Conservation (phyloP, 208 protist genomes). For the Trypanosoma congolense region DNA sequence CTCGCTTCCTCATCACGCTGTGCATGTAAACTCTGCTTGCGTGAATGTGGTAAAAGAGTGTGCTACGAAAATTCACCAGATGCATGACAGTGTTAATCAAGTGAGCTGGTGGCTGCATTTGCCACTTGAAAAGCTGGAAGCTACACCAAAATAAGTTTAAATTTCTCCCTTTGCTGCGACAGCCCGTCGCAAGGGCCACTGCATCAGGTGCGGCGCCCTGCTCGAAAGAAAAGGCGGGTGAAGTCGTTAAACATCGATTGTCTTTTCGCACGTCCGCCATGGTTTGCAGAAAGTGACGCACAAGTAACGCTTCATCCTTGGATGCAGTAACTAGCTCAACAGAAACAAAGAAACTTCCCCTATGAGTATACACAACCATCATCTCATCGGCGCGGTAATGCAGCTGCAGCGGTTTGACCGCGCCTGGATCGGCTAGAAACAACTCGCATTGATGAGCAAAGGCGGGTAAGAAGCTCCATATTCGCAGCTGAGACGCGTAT, state of each 20-base stretch:
- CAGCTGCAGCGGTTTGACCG: conserved; percentile 14
- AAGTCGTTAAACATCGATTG: conserved; percentile 12
- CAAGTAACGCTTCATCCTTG: conserved; percentile 21
- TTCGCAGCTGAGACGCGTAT: conserved; percentile 9
- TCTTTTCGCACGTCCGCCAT: conserved; percentile 22
- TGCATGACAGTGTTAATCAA: conserved; percentile 20
- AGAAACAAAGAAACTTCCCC: conserved; percentile 21
- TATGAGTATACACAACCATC: conserved; percentile 22
- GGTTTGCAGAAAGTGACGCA: conserved; percentile 20
- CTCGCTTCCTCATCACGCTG: conserved; percentile 24
- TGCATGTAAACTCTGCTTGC: conserved; percentile 26
- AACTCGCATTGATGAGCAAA: conserved; percentile 22
- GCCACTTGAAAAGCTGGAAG: conserved; percentile 28
- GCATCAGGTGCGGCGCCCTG: conserved; percentile 14
- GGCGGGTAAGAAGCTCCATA: conserved; percentile 20
- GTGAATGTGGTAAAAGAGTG: conserved; percentile 26
- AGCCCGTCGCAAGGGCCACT: conserved; percentile 2
- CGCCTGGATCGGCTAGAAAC: conserved; percentile 6
- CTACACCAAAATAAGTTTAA: conserved; percentile 27
- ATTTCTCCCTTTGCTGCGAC: not conserved
- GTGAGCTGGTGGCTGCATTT: conserved; percentile 18
- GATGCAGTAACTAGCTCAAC: conserved; percentile 11
- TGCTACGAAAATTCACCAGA: conserved; percentile 30
- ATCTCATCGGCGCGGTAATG: conserved; percentile 21
- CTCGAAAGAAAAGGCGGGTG: conserved; percentile 25